Conservation (phyloP, 257 asterid genomes). For the Coffea eugenioides region DNA sequence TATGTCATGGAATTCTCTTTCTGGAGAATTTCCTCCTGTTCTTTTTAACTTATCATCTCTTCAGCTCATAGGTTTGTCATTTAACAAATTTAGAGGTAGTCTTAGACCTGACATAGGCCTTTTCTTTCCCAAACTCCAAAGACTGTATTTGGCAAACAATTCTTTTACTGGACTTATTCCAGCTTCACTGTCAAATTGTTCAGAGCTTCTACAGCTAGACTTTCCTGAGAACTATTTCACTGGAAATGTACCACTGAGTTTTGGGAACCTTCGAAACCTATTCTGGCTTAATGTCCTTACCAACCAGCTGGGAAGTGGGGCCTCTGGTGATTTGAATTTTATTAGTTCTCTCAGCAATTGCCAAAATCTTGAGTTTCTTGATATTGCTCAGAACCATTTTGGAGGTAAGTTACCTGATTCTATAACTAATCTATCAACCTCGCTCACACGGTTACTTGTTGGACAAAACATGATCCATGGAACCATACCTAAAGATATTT, state of each 20-base stretch:
- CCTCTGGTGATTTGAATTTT: slow-evolving; percentile 32
- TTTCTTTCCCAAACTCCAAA: slow-evolving; percentile 34
- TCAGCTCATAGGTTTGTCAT: slow-evolving; percentile 28
- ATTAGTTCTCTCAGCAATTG: slow-evolving; percentile 40
- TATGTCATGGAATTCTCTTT: slow-evolving; percentile 26
- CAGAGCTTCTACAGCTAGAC: slow-evolving; percentile 36
- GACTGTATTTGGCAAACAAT: slow-evolving; percentile 35
- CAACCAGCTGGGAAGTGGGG: slow-evolving; percentile 38
- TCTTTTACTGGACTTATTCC: slow-evolving; percentile 44
- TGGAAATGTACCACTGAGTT: slow-evolving; percentile 33
- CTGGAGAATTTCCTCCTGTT: slow-evolving; percentile 40
- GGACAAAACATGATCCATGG: slow-evolving; percentile 37
- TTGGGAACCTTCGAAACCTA: slow-evolving; percentile 36
- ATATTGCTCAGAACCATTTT: slow-evolving; percentile 33
- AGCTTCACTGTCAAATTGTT: slow-evolving; percentile 41
- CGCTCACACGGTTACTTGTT: slow-evolving; percentile 31
- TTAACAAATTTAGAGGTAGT: slow-evolving; percentile 40
- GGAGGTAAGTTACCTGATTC: slow-evolving; percentile 40
- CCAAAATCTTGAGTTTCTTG: slow-evolving; percentile 30
- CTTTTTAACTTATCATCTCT: slow-evolving; percentile 44
- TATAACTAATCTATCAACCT: slow-evolving; percentile 37
- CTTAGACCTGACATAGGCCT: slow-evolving; percentile 38
- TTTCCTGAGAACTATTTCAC: slow-evolving; percentile 39
- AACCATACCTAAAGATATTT: slow-evolving; percentile 37
- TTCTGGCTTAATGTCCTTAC: slow-evolving; percentile 22